These are phyloP conservation scores for Echria macrotheca DNA, from an alignment of 495 filamentous ascomycete genomes.

Conservation along the genomic window DNA sequence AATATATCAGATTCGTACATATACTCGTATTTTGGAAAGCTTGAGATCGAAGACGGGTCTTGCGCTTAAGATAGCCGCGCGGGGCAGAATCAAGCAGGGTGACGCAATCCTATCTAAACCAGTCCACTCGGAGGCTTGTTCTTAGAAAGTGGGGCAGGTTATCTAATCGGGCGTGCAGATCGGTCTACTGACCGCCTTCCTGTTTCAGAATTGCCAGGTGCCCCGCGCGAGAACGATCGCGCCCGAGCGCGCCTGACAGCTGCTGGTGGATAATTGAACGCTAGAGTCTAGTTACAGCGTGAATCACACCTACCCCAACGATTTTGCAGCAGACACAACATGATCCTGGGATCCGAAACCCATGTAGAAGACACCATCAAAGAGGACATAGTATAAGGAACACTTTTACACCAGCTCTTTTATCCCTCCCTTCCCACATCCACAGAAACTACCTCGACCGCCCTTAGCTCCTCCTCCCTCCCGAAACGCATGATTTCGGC, in stretches of 20 bases:
- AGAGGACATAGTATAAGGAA: no score
- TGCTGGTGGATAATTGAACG: not conserved
- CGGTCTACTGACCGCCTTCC: slow-evolving; percentile 20
- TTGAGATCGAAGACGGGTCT: no score
- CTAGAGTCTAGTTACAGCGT: no score
- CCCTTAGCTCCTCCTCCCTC: not conserved
- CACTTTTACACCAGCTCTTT: no score
- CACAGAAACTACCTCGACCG: not conserved
- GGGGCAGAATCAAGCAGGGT: not conserved
- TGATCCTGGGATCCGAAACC: no score
- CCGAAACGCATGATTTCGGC: slow-evolving; percentile 10
- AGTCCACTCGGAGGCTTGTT: no score
- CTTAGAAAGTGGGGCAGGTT: no score
- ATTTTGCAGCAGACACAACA: not conserved
- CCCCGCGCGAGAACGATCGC: slow-evolving; percentile 25
- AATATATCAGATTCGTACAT: no score
- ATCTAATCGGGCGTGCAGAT: no score
- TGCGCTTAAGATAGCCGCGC: no score
- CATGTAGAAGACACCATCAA: no score
- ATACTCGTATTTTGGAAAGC: no score
- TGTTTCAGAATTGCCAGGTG: slow-evolving; percentile 5
- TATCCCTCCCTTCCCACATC: not conserved
- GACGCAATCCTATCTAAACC: slow-evolving; percentile 5
- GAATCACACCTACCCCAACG: slow-evolving; percentile 1
- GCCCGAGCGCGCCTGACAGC: slow-evolving; percentile 27